These are phyloP conservation scores for Lepidium campestre DNA, from an alignment of 441 rosid genomes.

Conservation along the genomic window DNA sequence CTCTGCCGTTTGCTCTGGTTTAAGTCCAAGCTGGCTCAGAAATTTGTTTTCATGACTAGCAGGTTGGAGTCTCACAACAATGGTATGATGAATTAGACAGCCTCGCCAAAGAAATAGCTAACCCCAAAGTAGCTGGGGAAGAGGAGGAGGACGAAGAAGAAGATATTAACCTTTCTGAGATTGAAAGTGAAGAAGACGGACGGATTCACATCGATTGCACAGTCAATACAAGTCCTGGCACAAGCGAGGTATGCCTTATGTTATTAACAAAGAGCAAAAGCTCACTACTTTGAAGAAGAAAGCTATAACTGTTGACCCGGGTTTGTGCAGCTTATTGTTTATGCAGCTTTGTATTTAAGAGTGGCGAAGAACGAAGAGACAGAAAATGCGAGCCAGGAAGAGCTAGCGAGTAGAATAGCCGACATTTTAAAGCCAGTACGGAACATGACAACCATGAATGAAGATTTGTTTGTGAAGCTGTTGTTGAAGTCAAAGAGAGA, in stretches of 20 bases:
- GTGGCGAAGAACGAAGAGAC: constrained; percentile 36
- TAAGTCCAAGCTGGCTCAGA: constrained; percentile 11
- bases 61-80: constrained; percentile 85
- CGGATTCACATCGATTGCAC: constrained; percentile 49
- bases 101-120: constrained; percentile 59
- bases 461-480: constrained; percentile 45
- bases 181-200: constrained; percentile 37
- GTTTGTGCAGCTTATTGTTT: constrained; percentile 52
- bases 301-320: not conserved
- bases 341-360: constrained; percentile 60
- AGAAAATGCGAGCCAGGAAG: constrained; percentile 38
- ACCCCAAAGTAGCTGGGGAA: constrained; percentile 38
- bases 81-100: constrained; percentile 86
- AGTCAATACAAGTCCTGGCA: constrained; percentile 78
- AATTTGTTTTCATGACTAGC: constrained; percentile 21
- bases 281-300: not conserved
- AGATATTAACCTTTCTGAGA: constrained; percentile 18
- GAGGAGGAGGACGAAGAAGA: constrained; percentile 27
- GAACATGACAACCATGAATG: constrained; percentile 23
- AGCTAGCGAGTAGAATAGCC: constrained; percentile 48
- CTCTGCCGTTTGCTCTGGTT: not conserved
- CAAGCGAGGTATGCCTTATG: constrained; percentile 63
- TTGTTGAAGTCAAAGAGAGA: constrained; percentile 53
- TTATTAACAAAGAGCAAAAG: not conserved
- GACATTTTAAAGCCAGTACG: constrained; percentile 42